phyloP scores from a whole-genome alignment of 176 grass and related monocot species.

The Stipa capillata region DNA sequence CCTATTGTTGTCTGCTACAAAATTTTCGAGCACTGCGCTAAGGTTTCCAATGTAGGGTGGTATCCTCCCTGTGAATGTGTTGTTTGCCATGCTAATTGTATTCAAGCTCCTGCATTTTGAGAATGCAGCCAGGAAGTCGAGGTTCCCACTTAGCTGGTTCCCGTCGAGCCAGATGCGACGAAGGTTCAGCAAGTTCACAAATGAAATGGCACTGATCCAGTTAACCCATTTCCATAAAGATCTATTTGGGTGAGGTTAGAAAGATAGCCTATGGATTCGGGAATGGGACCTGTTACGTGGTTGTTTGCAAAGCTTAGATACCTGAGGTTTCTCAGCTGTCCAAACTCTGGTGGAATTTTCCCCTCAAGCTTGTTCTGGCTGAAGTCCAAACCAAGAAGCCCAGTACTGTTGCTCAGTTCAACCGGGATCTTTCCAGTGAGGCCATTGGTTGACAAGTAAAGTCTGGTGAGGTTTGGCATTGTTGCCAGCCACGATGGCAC shows the following conservation, averaged over 20 bases:
- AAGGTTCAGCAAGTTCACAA: slow-evolving; percentile 23
- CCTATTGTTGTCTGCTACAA: not conserved
- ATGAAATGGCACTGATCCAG: slow-evolving; percentile 26
- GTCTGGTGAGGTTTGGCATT: not conserved
- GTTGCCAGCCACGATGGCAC: slow-evolving; percentile 27
- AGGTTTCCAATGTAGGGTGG: slow-evolving; percentile 13
- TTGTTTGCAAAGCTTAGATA: slow-evolving; percentile 25
- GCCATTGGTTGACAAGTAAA: slow-evolving; percentile 24
- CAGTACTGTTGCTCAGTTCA: slow-evolving; percentile 13
- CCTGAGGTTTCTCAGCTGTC: not conserved
- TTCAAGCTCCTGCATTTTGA: slow-evolving; percentile 10
- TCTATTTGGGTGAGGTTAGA: slow-evolving; percentile 2
- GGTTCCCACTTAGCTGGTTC: slow-evolving; percentile 26
- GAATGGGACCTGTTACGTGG: slow-evolving; percentile 31
- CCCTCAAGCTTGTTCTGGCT: slow-evolving; percentile 33
- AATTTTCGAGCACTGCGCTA: not conserved
- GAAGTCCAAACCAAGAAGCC: slow-evolving; percentile 21
- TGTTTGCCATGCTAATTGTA: not conserved
- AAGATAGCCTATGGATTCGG: slow-evolving; percentile 24
- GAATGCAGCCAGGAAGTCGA: slow-evolving; percentile 18
- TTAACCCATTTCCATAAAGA: not conserved
- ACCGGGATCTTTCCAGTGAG: slow-evolving; percentile 35
- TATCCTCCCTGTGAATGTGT: slow-evolving; percentile 1
- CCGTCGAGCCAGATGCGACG: not conserved
- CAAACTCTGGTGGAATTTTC: slow-evolving; percentile 13